Evolutionary conservation across 345 rosid species (phyloP).

Genomic region (Arabis alpina): DNA sequence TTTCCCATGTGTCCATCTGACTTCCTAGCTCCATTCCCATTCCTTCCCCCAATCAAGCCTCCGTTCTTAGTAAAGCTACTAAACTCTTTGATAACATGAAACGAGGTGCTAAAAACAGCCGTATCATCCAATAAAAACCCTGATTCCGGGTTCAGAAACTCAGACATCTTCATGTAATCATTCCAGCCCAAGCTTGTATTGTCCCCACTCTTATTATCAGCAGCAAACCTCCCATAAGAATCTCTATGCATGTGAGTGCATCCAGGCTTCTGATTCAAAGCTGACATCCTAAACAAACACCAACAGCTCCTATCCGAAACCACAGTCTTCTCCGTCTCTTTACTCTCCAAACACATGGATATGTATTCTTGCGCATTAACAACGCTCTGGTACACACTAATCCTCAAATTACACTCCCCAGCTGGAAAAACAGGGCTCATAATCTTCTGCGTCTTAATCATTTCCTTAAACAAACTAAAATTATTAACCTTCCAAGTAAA

Average conservation of each 20-base stretch:
- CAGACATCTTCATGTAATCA: conserved; percentile 93
- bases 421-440: conserved; percentile 99
- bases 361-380: conserved; percentile 81
- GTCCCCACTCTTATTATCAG: conserved; percentile 93
- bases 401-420: conserved; percentile 92
- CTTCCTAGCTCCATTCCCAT: conserved; percentile 66
- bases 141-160: conserved; percentile 69
- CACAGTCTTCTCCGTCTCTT: conserved; percentile 77
- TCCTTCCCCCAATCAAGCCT: conserved; percentile 65
- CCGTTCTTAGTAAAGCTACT: conserved; percentile 74
- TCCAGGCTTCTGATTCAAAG: conserved; percentile 89
- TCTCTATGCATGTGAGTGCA: conserved; percentile 91
- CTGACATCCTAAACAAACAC: conserved; percentile 98
- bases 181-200: conserved; percentile 98
- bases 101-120: conserved; percentile 87
- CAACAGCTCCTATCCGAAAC: conserved; percentile 88
- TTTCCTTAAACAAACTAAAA: conserved; percentile 91
- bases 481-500: conserved; percentile 98
- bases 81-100: conserved; percentile 91
- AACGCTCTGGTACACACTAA: conserved; percentile 89
- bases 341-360: conserved; percentile 98
- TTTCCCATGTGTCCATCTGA: conserved; percentile 92
- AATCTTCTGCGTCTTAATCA: conserved; percentile 97
- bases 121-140: conserved; percentile 89
- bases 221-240: conserved; percentile 91